Evolutionary conservation across 257 asterid species (phyloP), one percentile per base, ranked within the genome.

Genomic region (Solanum sparsipilum): DNA sequence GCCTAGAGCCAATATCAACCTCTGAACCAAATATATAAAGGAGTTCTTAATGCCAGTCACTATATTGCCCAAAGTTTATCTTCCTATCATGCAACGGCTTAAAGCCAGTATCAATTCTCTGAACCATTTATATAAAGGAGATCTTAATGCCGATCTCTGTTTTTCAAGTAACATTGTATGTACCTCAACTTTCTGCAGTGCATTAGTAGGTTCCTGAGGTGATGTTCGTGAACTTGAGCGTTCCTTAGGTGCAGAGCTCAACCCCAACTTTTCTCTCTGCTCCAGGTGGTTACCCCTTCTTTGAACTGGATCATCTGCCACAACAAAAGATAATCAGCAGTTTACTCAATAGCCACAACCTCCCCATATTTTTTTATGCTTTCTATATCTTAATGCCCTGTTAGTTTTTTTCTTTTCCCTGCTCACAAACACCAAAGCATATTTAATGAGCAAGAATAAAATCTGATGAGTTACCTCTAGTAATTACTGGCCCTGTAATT

Each of bases 271-370:
- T 88, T 94, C 96, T 91, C 98, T 96, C 91, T 95, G 99, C 91
- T 96, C 98, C 93, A 97, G 95, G 90, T 95, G 98, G 92, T 90
- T 93, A 89, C 94, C 97, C 89, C 86, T 95, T 89, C 94, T 92
- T 46, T 92, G 94, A 84, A 91, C 91, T 13, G 93, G 94, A 91
- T 95, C 98, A 92, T 92, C 98, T 97, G 88, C 86, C 89, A 65
- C 21, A 90, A 84, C 81, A 82, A 78, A 85, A 89, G 85, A 41
- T 36, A 84, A 48, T 86, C 87, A 87, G 52, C 87, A 75, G 48
- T 29, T 23, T 41, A 58, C 23, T 75, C 48, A 84, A 89, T 86
- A 39, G 27, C 87, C 84, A 44, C 71, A 88, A 83, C 60, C 63
- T 83, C 29, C 44, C 44, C 44, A 48, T 56, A 46, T 6, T 48